Evolutionary conservation across 2,329 filamentous ascomycete species (phyloP), one percentile per base, ranked within the genome.

Genomic region (Aspergillus jensenii): DNA sequence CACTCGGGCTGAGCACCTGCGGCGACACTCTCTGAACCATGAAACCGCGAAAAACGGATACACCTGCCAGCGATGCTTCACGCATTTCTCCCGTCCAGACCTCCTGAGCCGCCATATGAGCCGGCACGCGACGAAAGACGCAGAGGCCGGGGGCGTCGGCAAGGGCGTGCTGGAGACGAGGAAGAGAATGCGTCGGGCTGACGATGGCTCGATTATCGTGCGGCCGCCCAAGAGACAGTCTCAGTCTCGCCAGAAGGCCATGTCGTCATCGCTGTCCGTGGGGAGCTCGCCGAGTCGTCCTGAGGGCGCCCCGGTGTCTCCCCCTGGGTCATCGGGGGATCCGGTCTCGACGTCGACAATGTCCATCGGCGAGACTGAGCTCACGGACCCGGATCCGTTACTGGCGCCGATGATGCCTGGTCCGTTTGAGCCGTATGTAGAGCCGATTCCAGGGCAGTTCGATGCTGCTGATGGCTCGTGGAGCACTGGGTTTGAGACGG

Each of bases 11-110:
- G 84, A 86, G 66, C 84, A 86, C 68, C 74, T 86, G 50, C 81
- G 84, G 59, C 78, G 84, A 14, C 84, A 87, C 70, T 76, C 79
- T 21, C 72, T 85, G 52, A 86, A 86, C 63, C 84, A 86, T 64
- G 74, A 76, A n/a, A 73, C 76, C 31, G 78, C 79, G 0, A 80
- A 82, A 44, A 79, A 79, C 39, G 67, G 67, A 3, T 67, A 67
- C 59, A 85, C 83, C 3, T 88, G 85, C 65, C 71, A 79, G 50
- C 74, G 85, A 64, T 88, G 86, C 61, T 79, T 80, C 56, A 83
- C 84, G 27, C 83, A 86, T 65, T 87, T 87, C 69, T 84, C 84
- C 65, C 78, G 85, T 45, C 82, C 80, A 25, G 85, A 87, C 69
- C 71, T 87, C 43, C 71, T 86, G 56, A 81, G 82, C 41, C 78